These are phyloP conservation scores for Daedalea quercina DNA, from an alignment of 768 basidiomycete genomes.

Conservation along the genomic window DNA sequence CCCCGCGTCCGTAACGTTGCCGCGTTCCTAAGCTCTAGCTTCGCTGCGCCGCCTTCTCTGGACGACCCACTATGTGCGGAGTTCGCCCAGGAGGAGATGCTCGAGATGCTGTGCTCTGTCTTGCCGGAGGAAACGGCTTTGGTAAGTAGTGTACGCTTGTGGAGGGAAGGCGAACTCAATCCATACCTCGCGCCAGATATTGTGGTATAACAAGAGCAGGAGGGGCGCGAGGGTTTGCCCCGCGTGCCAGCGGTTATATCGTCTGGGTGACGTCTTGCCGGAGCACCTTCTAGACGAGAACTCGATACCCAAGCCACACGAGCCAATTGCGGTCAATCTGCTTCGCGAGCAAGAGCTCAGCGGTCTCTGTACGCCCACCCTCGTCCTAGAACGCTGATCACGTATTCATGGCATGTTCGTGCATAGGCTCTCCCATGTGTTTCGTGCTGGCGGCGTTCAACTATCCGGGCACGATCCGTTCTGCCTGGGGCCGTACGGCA, in stretches of 20 bases:
- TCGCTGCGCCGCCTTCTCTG: constrained; percentile 57
- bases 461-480: constrained; percentile 55
- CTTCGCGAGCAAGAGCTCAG: constrained; percentile 63
- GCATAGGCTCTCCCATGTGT: constrained; percentile 68
- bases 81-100: constrained; percentile 69
- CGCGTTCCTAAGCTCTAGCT: constrained; percentile 61
- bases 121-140: constrained; percentile 68
- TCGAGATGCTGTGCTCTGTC: constrained; percentile 64
- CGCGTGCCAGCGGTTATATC: constrained; percentile 67
- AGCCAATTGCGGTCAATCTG: constrained; percentile 29
- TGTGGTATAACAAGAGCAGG: constrained; percentile 87
- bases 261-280: constrained; percentile 57
- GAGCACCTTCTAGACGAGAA: constrained; percentile 27
- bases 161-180: not conserved
- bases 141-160: constrained; percentile 32
- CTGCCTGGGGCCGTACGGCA: constrained; percentile 61
- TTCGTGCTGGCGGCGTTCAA: constrained; percentile 67
- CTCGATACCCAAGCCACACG: constrained; percentile 5
- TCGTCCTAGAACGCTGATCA: not conserved
- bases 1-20: constrained; percentile 64
- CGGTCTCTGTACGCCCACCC: constrained; percentile 73
- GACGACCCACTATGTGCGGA: constrained; percentile 68
- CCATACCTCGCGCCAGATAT: constrained; percentile 35
- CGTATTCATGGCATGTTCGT: not conserved
- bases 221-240: constrained; percentile 67